Conservation (phyloP, 2,329 filamentous ascomycete genomes). For the Pseudogymnoascus sp. region DNA sequence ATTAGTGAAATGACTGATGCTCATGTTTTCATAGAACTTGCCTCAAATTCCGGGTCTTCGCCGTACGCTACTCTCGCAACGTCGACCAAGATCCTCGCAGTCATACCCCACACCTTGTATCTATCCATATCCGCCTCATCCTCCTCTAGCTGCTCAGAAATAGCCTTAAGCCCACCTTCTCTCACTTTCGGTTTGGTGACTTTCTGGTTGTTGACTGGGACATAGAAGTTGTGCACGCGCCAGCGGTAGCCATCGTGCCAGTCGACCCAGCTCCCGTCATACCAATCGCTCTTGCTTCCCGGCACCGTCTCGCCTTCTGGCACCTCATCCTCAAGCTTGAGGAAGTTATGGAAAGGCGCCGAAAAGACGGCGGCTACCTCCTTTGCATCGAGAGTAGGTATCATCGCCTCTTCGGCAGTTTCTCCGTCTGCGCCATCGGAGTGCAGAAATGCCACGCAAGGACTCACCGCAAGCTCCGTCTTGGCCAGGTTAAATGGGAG, state of each 20-base stretch:
- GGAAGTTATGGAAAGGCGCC: slow-evolving; percentile 78
- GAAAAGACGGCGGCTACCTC: slow-evolving; percentile 95
- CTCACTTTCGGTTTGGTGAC: slow-evolving; percentile 51
- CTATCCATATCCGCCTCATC: slow-evolving; percentile 41
- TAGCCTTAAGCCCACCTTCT: slow-evolving; percentile 37
- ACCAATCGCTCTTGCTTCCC: slow-evolving; percentile 53
- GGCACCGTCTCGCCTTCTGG: slow-evolving; percentile 24
- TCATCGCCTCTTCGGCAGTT: slow-evolving; percentile 62
- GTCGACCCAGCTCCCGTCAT: slow-evolving; percentile 72
- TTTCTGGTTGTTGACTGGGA: slow-evolving; percentile 65
- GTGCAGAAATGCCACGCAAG: slow-evolving; percentile 72
- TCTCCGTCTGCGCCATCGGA: slow-evolving; percentile 41
- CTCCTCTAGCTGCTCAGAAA: slow-evolving; percentile 39
- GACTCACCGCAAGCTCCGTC: slow-evolving; percentile 66
- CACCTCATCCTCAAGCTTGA: slow-evolving; percentile 53
- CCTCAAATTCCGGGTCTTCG: slow-evolving; percentile 76
- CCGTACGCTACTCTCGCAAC: slow-evolving; percentile 77
- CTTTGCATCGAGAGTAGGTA: slow-evolving; percentile 75
- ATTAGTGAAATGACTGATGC: slow-evolving; percentile 5
- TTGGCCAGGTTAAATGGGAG: slow-evolving; percentile 69
- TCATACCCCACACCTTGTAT: slow-evolving; percentile 94
- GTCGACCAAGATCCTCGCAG: slow-evolving; percentile 82
- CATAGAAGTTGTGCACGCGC: slow-evolving; percentile 87
- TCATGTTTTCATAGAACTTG: slow-evolving; percentile 13
- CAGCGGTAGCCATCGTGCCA: slow-evolving; percentile 69